Base-by-base conservation (phyloP, 1,284 basidiomycete genomes). In the Schizophyllum amplum region DNA sequence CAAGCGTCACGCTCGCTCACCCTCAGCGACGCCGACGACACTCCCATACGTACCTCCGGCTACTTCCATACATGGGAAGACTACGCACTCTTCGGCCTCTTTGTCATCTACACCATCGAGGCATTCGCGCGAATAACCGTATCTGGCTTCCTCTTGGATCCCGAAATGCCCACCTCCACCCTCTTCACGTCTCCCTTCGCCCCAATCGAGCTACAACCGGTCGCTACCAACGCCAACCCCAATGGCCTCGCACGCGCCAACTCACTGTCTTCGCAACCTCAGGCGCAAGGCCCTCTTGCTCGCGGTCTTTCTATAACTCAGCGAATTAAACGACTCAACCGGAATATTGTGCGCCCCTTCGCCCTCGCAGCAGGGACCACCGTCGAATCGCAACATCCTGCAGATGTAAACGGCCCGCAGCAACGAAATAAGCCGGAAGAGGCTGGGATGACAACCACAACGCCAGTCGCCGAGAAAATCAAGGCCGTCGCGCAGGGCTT, bases 1-100 rank as follows among this genome's bases (percentile, higher is more conserved):
- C 94, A 98, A 72, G 83, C 91, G 5, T 81, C 83, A 54, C 75
- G 71, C 60, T 74, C 80, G 1, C 63, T 80, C 48, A 78, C 80
- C 1, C 71, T 86, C 4, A 66, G 75, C 24, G 69, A 78, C 1
- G 71, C 77, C 2, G 71, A 70, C 59, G 74, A 75, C 33, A 76
- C 74, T 67, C 63, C 82, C 66, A 68, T 82, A 77, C 54, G 71
- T 60, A 78, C 71, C 49, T 70, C 71, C 33, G 92, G 91, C 5
- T 98, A 90, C 72, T 97, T 98, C 71, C 84, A 87, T 58, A 65
- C 72, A 13, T 96, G 94, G 92, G 89, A 94, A 64, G 94, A 98
- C 70, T 87, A 84, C 65, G 84, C 80, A 21, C 75, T 98, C 20
- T 91, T 98, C 67, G 80, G 67, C 27, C 74, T 98, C 57, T 98